Conservation (phyloP, 73 alveolate genomes). For the Effrenium voratum region DNA sequence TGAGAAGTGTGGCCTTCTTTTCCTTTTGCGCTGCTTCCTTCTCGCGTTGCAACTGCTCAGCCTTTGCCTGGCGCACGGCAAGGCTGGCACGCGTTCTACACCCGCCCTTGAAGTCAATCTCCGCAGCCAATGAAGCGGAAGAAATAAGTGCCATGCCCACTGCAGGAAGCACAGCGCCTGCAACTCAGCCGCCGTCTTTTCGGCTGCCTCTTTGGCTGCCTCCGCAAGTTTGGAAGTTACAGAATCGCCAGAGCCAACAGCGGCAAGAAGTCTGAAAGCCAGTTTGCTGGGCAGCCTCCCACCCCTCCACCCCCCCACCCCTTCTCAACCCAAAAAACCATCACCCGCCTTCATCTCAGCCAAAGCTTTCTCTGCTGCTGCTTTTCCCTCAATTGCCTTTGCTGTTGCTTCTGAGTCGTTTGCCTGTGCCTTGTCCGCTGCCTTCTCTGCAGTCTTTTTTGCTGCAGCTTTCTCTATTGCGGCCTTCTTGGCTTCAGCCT, state of each 20-base stretch:
- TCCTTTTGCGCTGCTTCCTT: conserved; percentile 86
- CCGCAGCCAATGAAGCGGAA: background rate
- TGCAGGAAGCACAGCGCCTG: background rate
- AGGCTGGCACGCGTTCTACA: background rate
- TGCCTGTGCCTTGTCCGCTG: background rate
- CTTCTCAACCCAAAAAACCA: too few relatives aligned
- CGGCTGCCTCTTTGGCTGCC: conserved; percentile 86
- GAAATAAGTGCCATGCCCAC: background rate
- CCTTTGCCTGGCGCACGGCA: conserved; percentile 2
- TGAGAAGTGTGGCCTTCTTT: too few relatives aligned
- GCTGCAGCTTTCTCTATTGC: background rate
- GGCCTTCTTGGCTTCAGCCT: background rate
- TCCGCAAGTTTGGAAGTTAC: background rate
- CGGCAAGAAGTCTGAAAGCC: too few relatives aligned
- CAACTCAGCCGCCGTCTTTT: conserved; percentile 45
- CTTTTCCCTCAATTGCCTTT: conserved; percentile 46
- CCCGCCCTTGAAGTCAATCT: background rate
- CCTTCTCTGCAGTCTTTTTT: background rate
- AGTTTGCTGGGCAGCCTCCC: too few relatives aligned
- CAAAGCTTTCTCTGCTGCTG: conserved; percentile 73
- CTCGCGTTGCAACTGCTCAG: conserved; percentile 49
- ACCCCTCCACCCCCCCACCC: too few relatives aligned
- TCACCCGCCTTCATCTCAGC: conserved; percentile 69
- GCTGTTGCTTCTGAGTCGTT: conserved; percentile 35
- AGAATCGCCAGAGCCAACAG: too few relatives aligned